Base-by-base conservation (phyloP, 768 basidiomycete species). In the Mycena filopes region DNA sequence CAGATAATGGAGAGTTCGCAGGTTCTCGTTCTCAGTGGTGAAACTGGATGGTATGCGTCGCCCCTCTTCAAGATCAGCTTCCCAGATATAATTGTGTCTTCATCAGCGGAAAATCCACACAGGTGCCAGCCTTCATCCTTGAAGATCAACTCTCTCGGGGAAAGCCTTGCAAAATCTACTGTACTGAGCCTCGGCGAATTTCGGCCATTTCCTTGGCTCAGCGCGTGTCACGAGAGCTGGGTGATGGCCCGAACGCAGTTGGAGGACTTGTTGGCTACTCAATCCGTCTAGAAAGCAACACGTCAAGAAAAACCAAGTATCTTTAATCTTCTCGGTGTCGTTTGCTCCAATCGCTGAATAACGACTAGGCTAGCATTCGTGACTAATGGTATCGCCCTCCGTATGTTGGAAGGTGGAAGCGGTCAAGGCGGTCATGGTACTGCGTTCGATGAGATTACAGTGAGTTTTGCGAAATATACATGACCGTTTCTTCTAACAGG, bases 201-300 rank as follows among this genome's bases (percentile, higher is more conserved):
- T 96, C 95, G 57, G 96, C 97, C 2, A 93, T 98, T 53, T 98
- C 97, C 0, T 85, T 99, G 9, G 97, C 97, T 0, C 94, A 97
- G 69, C 90, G 95, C 55, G 97, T 99, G 33, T 96, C 97, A 21
- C 86, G 87, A 49, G 97, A 99, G 76, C 81, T 99, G 4, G 97
- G 97, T 10, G 97, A 99, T 71, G 80, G 87, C 13, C 86, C 89
- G 0, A 92, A 90, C 60, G 82, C 87, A 25, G 89, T 95, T 42
- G 96, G 96, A 16, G 91, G 92, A 0, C 82, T 97, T 20, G 93
- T 98, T 41, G 97, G 97, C 21, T 98, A 98, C 76, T 94, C 96
- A 8, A 96, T 99, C 67, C 87, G 97, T 38, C 77, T 99, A 55
- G 97, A 99, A 76, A 95, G 89, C 71, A 91, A 92, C 69, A 92